Base-by-base conservation (phyloP, 225 moss, liverwort and hornwort genomes). In the Pseudoscleropodium purum region DNA sequence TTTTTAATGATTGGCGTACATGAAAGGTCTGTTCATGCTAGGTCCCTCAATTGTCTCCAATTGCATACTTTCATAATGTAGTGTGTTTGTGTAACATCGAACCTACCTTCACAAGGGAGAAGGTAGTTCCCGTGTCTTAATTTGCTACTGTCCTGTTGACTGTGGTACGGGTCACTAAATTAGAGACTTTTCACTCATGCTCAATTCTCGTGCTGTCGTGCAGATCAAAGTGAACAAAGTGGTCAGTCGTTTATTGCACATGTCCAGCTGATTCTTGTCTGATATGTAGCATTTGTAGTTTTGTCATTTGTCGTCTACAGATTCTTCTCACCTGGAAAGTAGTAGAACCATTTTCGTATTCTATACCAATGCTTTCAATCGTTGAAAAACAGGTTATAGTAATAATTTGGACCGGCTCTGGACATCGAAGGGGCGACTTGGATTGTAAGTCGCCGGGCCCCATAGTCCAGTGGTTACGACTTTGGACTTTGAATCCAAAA, bases 401-500 rank as follows among this genome's bases (percentile, higher is more conserved):
- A 1, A 8, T 2, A 34, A 5, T 24, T 11, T 43, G 11, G 33
- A 11, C 0, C 0, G 0, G 0, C 0, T 1, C 0, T 0, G 1
- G 1, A 2, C 33, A 79, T 9, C 12, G n/a, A 8, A 5, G 10
- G 0, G 10, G 27, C 4, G 43, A 5, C 2, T 10, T 2, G 0
- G 2, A 7, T 1, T 0, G 1, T 3, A 0, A 0, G 2, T 2
- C 3, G 0, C 4, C 0, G 0, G 95, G 95, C 94, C 93, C 93
- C 90, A 93, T 95, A 96, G 94, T 96, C 95, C 92, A 92, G 90
- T 94, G 95, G 95, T 96, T 94, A 95, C 94, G 92, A 94, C 93
- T 92, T 96, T 95, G 96, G 96, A 96, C 94, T 95, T 94, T 96
- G 96, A 96, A 96, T 95, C 96, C 96, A 96, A 95, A 94, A 96